Percentiles rank a stretch among this genome's conserved stretches.
Evolutionary conservation across 495 filamentous ascomycete species (phyloP).

Genomic region (Corynascus novoguineensis): DNA sequence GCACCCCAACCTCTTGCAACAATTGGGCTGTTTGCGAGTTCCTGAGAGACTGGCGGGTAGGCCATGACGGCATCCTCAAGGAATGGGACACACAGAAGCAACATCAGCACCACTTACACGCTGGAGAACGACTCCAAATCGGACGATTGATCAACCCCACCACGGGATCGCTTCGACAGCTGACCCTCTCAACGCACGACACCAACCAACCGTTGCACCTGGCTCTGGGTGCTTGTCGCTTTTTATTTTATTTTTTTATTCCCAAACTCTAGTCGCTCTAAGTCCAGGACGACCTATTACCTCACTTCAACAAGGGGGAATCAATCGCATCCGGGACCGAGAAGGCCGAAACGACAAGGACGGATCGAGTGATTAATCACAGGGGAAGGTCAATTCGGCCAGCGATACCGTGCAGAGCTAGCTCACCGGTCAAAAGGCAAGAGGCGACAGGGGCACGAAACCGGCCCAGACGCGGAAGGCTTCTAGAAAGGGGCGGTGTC

Average conservation of each 20-base stretch:
- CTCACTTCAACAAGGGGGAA: not conserved
- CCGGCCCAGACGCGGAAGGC: slow-evolving; percentile 9
- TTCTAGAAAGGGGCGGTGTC: slow-evolving; percentile 12
- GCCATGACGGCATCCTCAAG: not conserved
- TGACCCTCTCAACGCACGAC: not conserved
- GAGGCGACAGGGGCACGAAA: slow-evolving; percentile 14
- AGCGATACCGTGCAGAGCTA: not conserved
- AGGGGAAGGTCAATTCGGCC: not conserved
- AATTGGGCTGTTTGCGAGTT: not conserved
- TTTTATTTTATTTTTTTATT: too few relatives aligned
- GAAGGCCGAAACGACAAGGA: not conserved
- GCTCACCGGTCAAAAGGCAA: not conserved
- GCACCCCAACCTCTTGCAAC: not conserved
- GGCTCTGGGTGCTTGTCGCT: not conserved
- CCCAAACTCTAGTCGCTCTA: too few relatives aligned
- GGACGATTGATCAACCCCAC: not conserved
- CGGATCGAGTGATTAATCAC: not conserved
- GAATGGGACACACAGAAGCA: not conserved
- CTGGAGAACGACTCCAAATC: not conserved
- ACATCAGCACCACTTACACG: not conserved
- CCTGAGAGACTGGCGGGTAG: slow-evolving; percentile 1
- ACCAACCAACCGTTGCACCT: not conserved
- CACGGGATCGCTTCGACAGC: not conserved
- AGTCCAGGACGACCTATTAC: not conserved
- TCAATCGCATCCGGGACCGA: not conserved